A percentile compares a stretch with the other conserved stretches of the same genome.
Evolutionary conservation across 495 filamentous ascomycete genomes (phyloP).

Genomic region (Barbatosphaeria neglecta): DNA sequence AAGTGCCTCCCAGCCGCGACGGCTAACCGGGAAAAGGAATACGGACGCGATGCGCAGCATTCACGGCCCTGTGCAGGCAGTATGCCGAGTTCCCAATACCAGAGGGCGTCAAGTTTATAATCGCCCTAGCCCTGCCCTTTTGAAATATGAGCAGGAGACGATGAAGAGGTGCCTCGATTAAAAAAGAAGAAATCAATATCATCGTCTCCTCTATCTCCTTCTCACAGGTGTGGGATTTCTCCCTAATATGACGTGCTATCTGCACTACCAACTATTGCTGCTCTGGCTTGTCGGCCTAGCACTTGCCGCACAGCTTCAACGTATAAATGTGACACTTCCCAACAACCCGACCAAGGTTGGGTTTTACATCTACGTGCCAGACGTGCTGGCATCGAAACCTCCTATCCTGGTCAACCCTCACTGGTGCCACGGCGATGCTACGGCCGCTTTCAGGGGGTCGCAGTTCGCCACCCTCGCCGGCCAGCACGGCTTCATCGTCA

Average conservation of each 20-base stretch:
- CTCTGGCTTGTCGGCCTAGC: neutral
- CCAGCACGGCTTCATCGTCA: conserved; percentile 42
- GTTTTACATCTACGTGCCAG: conserved; percentile 46
- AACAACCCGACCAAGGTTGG: conserved; percentile 37
- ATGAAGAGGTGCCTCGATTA: too few species aligned
- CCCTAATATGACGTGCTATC: neutral
- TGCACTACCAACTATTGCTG: neutral
- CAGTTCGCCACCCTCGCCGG: conserved; percentile 31
- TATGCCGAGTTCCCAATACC: too few species aligned
- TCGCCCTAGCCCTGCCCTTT: too few species aligned
- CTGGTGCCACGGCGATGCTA: conserved; percentile 33
- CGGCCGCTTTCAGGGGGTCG: conserved; percentile 17
- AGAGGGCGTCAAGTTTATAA: too few species aligned
- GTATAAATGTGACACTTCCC: neutral
- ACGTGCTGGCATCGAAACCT: conserved; percentile 35
- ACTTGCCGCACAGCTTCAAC: neutral
- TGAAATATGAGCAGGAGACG: too few species aligned
- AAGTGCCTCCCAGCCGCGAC: neutral
- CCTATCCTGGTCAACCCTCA: conserved; percentile 46
- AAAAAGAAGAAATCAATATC: too few species aligned
- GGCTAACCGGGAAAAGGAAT: neutral
- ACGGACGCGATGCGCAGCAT: neutral
- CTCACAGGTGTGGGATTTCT: too few species aligned
- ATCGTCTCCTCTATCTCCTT: too few species aligned
- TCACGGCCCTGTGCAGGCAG: too few species aligned